Evolutionary conservation across 257 asterid species (phyloP).

Genomic region (Thymus mandschuricus): DNA sequence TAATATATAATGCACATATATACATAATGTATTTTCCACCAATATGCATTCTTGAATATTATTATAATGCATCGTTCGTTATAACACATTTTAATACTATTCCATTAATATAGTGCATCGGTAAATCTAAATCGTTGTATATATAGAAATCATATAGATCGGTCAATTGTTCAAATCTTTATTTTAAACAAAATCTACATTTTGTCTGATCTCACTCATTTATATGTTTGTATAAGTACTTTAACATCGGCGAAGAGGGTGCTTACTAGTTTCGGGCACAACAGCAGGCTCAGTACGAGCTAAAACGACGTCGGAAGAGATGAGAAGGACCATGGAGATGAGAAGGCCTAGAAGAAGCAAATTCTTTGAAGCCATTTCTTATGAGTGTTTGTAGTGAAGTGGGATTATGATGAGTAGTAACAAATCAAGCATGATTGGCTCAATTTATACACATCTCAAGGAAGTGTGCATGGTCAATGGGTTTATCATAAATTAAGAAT

Average conservation of each 20-base stretch:
- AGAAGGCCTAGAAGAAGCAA: conserved; percentile 38
- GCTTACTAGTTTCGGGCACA: conserved; percentile 22
- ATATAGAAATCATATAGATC: too few species aligned
- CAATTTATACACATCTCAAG: conserved; percentile 33
- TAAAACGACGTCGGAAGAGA: conserved; percentile 36
- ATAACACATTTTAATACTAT: too few species aligned
- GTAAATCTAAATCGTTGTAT: too few species aligned
- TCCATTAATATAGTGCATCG: too few species aligned
- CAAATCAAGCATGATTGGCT: background rate
- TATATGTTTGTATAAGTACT: too few species aligned
- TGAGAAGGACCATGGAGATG: conserved; percentile 28
- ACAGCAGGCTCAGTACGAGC: conserved; percentile 28
- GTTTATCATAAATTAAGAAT: background rate
- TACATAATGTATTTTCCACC: too few species aligned
- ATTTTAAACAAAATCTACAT: too few species aligned
- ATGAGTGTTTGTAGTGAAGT: background rate
- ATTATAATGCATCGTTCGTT: too few species aligned
- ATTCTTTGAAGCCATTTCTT: conserved; percentile 36
- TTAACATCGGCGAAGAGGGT: background rate
- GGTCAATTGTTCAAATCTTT: too few species aligned
- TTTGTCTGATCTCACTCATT: too few species aligned
- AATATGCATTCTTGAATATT: too few species aligned
- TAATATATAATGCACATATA: too few species aligned
- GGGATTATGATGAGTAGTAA: conserved; percentile 3
- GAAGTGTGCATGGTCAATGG: background rate